Percentiles rank a stretch among this genome's conserved stretches.
Conservation (phyloP, 1,284 basidiomycete genomes). For the Agroathelia rolfsii region DNA sequence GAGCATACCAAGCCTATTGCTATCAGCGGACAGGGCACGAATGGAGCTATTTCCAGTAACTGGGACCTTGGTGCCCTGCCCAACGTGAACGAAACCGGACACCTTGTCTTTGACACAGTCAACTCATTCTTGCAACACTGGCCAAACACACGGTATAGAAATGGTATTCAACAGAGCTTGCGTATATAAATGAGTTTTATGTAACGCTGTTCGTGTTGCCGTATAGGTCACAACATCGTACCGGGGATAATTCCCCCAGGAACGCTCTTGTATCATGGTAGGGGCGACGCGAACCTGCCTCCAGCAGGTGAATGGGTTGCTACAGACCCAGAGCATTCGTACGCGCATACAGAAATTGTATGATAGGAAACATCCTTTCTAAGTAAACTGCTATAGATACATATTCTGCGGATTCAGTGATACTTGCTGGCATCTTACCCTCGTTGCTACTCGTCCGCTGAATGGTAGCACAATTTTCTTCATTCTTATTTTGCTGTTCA, state of each 20-base stretch:
- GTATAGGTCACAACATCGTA: slow-evolving; percentile 32
- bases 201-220: slow-evolving; percentile 7
- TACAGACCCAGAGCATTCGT: slow-evolving; percentile 34
- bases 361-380: too few relatives aligned
- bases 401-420: slow-evolving; percentile 21
- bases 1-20: too few relatives aligned
- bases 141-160: slow-evolving; percentile 40
- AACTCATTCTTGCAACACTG: slow-evolving; percentile 36
- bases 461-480: too few relatives aligned
- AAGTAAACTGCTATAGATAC: too few relatives aligned
- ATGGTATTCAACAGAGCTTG: slow-evolving; percentile 22
- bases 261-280: slow-evolving; percentile 33
- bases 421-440: slow-evolving; percentile 27
- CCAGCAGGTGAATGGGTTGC: slow-evolving; percentile 29
- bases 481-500: too few relatives aligned
- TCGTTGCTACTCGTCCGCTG: slow-evolving; percentile 25
- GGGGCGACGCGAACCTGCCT: slow-evolving; percentile 18
- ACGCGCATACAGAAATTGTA: too few relatives aligned
- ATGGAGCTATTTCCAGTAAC: slow-evolving; percentile 8
- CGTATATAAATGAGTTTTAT: too few relatives aligned
- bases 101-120: slow-evolving; percentile 33
- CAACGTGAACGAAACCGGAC: slow-evolving; percentile 22
- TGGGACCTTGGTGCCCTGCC: slow-evolving; percentile 16
- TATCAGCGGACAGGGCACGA: too few relatives aligned
- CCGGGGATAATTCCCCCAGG: slow-evolving; percentile 29